These are phyloP conservation scores for Benincasa hispida DNA, from an alignment of 306 rosid genomes.

Conservation along the genomic window DNA sequence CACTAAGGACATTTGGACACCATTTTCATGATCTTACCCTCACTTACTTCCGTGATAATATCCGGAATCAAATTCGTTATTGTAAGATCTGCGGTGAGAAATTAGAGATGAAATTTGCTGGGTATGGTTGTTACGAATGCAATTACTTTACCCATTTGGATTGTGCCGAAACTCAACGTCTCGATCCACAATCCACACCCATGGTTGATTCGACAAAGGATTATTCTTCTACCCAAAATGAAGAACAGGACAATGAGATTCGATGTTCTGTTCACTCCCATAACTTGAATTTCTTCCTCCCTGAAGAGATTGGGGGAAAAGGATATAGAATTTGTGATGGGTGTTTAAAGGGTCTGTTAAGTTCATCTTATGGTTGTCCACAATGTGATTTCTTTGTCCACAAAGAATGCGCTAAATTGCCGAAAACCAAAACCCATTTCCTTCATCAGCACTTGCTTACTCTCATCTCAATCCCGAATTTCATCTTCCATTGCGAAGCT, in stretches of 20 bases:
- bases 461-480: not conserved
- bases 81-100: not conserved
- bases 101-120: not conserved
- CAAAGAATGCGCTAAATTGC: not conserved
- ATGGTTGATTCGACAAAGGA: not conserved
- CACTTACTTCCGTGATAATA: not conserved
- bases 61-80: not conserved
- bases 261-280: not conserved
- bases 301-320: not conserved
- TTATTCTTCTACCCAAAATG: not conserved
- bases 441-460: not conserved
- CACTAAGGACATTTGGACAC: not conserved
- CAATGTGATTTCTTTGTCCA: not conserved
- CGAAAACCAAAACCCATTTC: not conserved
- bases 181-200: not conserved
- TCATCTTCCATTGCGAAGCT: not conserved
- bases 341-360: not conserved
- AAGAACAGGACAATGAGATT: not conserved
- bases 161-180: not conserved
- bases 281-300: not conserved
- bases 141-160: not conserved
- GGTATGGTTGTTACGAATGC: not conserved
- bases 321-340: not conserved
- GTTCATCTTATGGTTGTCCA: not conserved
- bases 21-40: not conserved